phyloP scores from a whole-genome alignment of 352 stramenopile species.

The Stramenopiles sp. region DNA sequence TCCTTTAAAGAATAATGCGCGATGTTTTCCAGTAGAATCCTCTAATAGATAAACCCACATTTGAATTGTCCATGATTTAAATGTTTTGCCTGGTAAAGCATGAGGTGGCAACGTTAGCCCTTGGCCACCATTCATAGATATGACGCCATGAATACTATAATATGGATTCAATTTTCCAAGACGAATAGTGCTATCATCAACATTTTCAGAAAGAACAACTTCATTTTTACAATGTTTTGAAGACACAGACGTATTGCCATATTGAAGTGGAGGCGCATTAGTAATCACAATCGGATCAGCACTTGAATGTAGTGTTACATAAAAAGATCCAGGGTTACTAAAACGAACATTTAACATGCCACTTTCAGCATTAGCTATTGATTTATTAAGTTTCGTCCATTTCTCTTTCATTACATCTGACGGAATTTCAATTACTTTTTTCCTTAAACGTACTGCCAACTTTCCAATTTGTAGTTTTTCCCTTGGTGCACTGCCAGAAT shows the following conservation, averaged over 20 bases:
- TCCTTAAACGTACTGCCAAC: background rate
- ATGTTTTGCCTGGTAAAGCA: background rate
- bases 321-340: background rate
- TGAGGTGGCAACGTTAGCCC: background rate
- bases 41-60: conserved; percentile 18
- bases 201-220: background rate
- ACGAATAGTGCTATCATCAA: background rate
- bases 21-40: conserved; percentile 31
- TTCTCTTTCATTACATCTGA: background rate
- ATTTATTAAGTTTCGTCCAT: background rate
- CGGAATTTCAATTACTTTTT: background rate
- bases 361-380: background rate
- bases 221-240: background rate
- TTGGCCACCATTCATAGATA: background rate
- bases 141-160: background rate
- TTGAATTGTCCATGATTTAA: conserved; percentile 13
- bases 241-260: background rate
- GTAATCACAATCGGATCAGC: background rate
- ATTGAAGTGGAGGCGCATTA: background rate
- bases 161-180: background rate
- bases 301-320: background rate
- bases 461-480: background rate
- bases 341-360: background rate
- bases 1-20: conserved; percentile 55
- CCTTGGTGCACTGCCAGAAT: background rate